Base-by-base conservation (phyloP, 257 asterid species). In the Echium plantagineum region DNA sequence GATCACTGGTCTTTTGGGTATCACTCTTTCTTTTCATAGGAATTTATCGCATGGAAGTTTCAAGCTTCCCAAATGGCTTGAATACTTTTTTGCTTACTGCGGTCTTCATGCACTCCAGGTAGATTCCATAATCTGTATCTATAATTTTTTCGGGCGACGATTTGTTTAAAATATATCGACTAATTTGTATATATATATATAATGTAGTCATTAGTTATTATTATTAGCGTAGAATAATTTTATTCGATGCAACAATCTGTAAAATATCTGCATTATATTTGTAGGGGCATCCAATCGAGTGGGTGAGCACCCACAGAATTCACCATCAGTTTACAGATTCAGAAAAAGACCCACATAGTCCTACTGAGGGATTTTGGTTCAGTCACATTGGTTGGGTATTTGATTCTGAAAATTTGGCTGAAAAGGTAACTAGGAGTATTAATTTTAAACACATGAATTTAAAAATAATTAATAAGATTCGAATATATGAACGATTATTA, bases 41-140 rank as follows among this genome's bases (percentile, higher is more conserved):
- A 80, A 89, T 70, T 78, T 89, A 16, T 75, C 89, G 64, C 95
- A 89, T 62, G 65, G 87, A 66, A 83, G 95, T 26, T 83, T 85
- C 76, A 81, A 89, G 81, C 81, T 89, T 66, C 94, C 95, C 62
- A 89, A 82, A 63, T 89, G 85, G 94, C 89, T 89, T 0, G 94
- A 89, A 52, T 89, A 89, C 57, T 63, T 80, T 17, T 89, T 82
- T 69, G 95, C 96, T 3, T 89, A 89, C 30, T 89, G 95, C 67
- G 96, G 96, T 22, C 88, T 71, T 52, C 95, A 68, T 46, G 95
- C 96, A 58, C 83, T 85, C 72, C 96, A 89, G 95, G 95, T 89
- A 13, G 1, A 15, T 15, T 6, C 3, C 32, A 28, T 17, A 7
- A 9, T 21, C 9, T 22, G 21, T 51, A 30, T 47, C 22, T 52